These are phyloP conservation scores for Aureobasidium sp. DNA, from an alignment of 2,329 filamentous ascomycete genomes.

Conservation along the genomic window DNA sequence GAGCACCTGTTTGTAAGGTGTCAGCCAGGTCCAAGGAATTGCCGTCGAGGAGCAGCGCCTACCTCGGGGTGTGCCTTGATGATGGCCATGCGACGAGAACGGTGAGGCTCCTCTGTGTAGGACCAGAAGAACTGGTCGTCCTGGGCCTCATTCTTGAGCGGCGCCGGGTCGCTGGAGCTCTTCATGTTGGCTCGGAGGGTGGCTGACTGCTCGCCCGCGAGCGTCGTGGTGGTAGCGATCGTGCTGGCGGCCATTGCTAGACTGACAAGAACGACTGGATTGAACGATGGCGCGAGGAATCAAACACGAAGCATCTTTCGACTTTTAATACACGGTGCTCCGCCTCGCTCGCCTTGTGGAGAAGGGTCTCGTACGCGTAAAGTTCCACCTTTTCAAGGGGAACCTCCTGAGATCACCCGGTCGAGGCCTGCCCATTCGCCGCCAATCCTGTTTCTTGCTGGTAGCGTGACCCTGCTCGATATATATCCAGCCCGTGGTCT, in stretches of 20 bases:
- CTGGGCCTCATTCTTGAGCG: background rate
- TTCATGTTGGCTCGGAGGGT: constrained; percentile 11
- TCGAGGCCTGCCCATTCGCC: constrained; percentile 3
- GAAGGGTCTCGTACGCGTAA: constrained; percentile 9
- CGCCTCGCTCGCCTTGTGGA: constrained; percentile 3
- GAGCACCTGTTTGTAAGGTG: constrained; percentile 58
- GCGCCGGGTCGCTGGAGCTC: constrained; percentile 18
- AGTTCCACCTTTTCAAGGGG: background rate
- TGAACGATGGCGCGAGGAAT: background rate
- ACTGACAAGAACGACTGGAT: background rate
- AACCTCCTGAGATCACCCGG: constrained; percentile 8
- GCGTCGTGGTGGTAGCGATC: constrained; percentile 9
- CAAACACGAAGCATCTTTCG: constrained; percentile 1
- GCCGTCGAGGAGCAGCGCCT: constrained; percentile 20
- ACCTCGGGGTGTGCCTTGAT: constrained; percentile 98
- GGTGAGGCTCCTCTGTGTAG: constrained; percentile 95
- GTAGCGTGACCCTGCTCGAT: background rate
- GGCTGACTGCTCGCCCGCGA: constrained; percentile 8
- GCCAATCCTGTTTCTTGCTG: background rate
- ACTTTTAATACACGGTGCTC: constrained; percentile 10
- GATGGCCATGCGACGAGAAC: constrained; percentile 82
- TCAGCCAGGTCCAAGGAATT: constrained; percentile 5
- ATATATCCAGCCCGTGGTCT: too few species aligned
- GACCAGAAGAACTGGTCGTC: constrained; percentile 86
- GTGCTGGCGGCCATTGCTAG: constrained; percentile 1